Base-by-base conservation (phyloP, 495 filamentous ascomycete genomes). In the Aspergillus funiculosus region DNA sequence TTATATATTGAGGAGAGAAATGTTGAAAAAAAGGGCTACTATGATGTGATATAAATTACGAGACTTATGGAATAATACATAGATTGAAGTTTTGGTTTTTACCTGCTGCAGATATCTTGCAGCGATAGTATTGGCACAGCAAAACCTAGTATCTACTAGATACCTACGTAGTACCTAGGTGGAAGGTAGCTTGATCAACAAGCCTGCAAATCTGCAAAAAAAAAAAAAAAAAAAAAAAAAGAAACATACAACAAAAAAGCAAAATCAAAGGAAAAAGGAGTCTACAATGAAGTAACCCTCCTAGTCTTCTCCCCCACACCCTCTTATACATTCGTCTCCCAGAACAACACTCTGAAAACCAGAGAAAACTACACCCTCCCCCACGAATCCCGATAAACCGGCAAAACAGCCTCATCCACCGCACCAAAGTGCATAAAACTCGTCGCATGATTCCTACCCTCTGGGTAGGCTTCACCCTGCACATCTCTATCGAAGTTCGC, bases 401-500 rank as follows among this genome's bases (percentile, higher is more conserved):
- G 32, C 18, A 51, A 31, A 15, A 13, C 11, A n/a, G n/a, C n/a
- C n/a, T n/a, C n/a, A n/a, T n/a, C n/a, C n/a, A n/a, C n/a, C 49
- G 44, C 25, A 24, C 44, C 53, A 50, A 54, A 64, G 5, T 58
- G 42, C 63, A 67, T 63, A 19, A 68, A 68, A 24, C 65, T 68
- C 63, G 67, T 60, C 15, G 64, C 59, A 54, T 68, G 65, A 2
- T 44, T 32, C 4, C 30, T 27, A 5, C 22, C 30, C 28, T 15
- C 18, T 7, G 0, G 5, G 18, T 28, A 9, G 13, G 22, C 17
- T 6, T 24, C 43, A 15, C 29, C 21, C 6, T 41, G 21, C n/a
- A 37, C 25, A 6, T 29, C 51, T 1, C 48, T 49, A 25, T 66
- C 46, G 13, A 66, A 47, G 42, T 69, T 66, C 19, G 64, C 54